These are phyloP conservation scores for Aspergillus niger DNA, from an alignment of 2,329 filamentous ascomycete genomes.

Conservation along the genomic window DNA sequence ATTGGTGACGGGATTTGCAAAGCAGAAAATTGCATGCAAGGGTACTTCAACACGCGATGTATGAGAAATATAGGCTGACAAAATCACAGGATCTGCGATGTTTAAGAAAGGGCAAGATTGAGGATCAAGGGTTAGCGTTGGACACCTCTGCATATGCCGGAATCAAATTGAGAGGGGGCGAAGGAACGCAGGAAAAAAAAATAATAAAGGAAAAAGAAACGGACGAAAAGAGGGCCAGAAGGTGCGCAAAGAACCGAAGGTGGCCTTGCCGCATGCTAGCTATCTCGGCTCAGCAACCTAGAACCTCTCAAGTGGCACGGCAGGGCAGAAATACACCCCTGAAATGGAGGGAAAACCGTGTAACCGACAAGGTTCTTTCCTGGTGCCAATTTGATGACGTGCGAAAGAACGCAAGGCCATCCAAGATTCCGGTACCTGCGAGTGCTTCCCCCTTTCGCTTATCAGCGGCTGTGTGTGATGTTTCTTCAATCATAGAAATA, in stretches of 20 bases:
- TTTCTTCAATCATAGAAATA: conserved; percentile 4
- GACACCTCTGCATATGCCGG: conserved; percentile 38
- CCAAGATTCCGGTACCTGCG: conserved; percentile 5
- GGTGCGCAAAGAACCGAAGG: conserved; percentile 5
- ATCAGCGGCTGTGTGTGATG: conserved; percentile 17
- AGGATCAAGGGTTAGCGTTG: conserved; percentile 28
- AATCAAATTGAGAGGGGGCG: neutral
- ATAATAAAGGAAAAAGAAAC: conserved; percentile 15
- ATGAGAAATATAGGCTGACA: conserved; percentile 17
- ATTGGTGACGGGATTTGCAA: neutral
- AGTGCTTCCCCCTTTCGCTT: conserved; percentile 8
- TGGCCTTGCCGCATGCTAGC: conserved; percentile 21
- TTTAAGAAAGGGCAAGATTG: conserved; percentile 25
- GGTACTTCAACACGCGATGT: conserved; percentile 3
- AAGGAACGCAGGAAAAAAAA: conserved; percentile 17
- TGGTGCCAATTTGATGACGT: conserved; percentile 7
- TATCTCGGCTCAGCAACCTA: conserved; percentile 21
- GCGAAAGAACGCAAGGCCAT: conserved; percentile 6
- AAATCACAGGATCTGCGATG: conserved; percentile 24
- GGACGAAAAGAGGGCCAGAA: conserved; percentile 10
- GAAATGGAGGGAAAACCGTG: conserved; percentile 20
- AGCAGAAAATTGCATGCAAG: conserved; percentile 9
- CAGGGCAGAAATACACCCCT: conserved; percentile 11
- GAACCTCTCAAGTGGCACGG: conserved; percentile 22
- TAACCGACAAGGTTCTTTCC: conserved; percentile 17